phyloP scores from a whole-genome alignment of 495 filamentous ascomycete genomes.

The Trichoderma parareesei region DNA sequence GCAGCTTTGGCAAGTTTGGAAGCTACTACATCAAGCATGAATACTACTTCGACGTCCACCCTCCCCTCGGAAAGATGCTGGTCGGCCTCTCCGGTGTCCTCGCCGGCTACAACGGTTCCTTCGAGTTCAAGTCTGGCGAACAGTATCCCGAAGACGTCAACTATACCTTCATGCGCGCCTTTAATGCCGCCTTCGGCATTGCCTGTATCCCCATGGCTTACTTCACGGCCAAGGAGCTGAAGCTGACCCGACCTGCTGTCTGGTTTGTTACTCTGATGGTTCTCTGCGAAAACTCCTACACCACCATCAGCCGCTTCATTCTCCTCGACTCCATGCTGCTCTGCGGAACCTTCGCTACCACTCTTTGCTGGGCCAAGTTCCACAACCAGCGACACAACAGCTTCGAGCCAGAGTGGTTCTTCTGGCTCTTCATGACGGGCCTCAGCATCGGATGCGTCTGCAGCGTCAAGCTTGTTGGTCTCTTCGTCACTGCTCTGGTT shows the following conservation, averaged over 20 bases:
- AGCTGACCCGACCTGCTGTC: constrained; percentile 74
- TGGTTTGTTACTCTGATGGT: constrained; percentile 97
- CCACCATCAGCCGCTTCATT: constrained; percentile 96
- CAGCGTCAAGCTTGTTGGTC: constrained; percentile 95
- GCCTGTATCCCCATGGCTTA: constrained; percentile 91
- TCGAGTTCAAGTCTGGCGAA: constrained; percentile 99
- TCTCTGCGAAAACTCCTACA: constrained; percentile 96
- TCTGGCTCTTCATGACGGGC: constrained; percentile 86
- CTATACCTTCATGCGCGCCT: constrained; percentile 97
- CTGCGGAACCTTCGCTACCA: constrained; percentile 94
- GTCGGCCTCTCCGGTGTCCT: constrained; percentile 93
- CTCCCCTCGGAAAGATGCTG: constrained; percentile 94
- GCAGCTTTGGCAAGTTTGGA: constrained; percentile 96
- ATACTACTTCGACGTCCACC: constrained; percentile 83
- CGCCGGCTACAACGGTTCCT: constrained; percentile 97
- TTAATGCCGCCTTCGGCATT: constrained; percentile 92
- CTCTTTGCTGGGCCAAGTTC: constrained; percentile 93
- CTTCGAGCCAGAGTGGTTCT: constrained; percentile 84
- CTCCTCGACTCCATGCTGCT: constrained; percentile 96
- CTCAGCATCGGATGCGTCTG: constrained; percentile 94
- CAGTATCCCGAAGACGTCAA: constrained; percentile 87
- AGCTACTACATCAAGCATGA: constrained; percentile 98
- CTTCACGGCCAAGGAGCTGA: constrained; percentile 84
- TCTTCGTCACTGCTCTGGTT: constrained; percentile 90
- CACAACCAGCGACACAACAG: constrained; percentile 74